Evolutionary conservation across 805 yeast species (phyloP).

Genomic region (Sugiyamaella lignohabitans): DNA sequence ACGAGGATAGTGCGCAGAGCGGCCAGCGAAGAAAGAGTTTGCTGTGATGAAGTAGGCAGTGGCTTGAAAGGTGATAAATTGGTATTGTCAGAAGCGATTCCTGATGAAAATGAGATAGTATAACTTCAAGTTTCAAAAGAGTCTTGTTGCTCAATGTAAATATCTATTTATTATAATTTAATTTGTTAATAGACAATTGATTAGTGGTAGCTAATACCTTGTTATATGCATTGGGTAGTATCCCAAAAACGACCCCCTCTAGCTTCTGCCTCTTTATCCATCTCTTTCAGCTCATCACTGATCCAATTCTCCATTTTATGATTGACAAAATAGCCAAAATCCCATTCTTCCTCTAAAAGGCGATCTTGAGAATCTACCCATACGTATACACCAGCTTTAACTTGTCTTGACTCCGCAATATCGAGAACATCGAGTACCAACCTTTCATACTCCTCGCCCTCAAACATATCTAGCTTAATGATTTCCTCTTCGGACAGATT

Average conservation of each 20-base stretch:
- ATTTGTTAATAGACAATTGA: too few relatives aligned
- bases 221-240: too few relatives aligned
- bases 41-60: conserved; percentile 2
- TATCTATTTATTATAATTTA: too few relatives aligned
- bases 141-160: too few relatives aligned
- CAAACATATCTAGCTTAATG: conserved; percentile 22
- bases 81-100: neutral
- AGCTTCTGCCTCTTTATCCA: conserved; percentile 12
- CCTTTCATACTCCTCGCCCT: conserved; percentile 24
- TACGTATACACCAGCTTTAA: conserved; percentile 16
- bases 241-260: conserved; percentile 17
- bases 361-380: conserved; percentile 19
- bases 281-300: conserved; percentile 15
- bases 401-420: neutral
- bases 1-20: conserved; percentile 16
- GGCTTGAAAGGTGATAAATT: neutral
- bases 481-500: conserved; percentile 17
- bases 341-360: conserved; percentile 21
- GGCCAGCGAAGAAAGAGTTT: neutral
- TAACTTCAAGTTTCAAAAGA: too few relatives aligned
- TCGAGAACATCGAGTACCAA: conserved; percentile 14
- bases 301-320: conserved; percentile 20
- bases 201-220: too few relatives aligned
- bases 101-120: neutral
- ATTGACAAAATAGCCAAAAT: conserved; percentile 17